Percentiles rank a stretch among this genome's conserved stretches.
Evolutionary conservation across 2,329 filamentous ascomycete species (phyloP).

Genomic region (Paramyrothecium sp.): DNA sequence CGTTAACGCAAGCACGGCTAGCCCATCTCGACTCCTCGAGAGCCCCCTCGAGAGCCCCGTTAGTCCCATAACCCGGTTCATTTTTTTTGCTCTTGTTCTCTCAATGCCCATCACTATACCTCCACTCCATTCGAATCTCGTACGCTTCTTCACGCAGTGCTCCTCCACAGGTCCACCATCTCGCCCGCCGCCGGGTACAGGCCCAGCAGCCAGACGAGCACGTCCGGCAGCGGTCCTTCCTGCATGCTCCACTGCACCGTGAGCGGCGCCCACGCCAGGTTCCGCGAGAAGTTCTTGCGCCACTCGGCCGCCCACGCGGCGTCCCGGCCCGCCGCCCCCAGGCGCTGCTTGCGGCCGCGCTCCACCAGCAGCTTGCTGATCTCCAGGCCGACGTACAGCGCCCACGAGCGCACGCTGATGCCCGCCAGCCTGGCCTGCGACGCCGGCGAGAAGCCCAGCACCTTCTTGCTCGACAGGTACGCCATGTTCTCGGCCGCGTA

Average conservation of each 20-base stretch:
- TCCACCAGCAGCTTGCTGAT: slow-evolving; percentile 61
- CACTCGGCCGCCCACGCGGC: slow-evolving; percentile 48
- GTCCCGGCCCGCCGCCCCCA: slow-evolving; percentile 28
- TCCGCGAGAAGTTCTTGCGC: slow-evolving; percentile 67
- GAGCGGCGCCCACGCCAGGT: slow-evolving; percentile 76
- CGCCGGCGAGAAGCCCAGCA: slow-evolving; percentile 58
- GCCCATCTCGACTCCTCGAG: too few species aligned
- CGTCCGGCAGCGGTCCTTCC: slow-evolving; percentile 50
- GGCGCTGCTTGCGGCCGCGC: slow-evolving; percentile 35
- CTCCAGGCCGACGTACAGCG: slow-evolving; percentile 74
- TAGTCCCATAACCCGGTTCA: too few species aligned
- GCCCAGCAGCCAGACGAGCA: slow-evolving; percentile 38
- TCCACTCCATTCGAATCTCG: too few species aligned
- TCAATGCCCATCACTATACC: background rate
- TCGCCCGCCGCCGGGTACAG: slow-evolving; percentile 42
- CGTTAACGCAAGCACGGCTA: too few species aligned
- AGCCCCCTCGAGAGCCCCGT: too few species aligned
- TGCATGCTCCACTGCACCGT: slow-evolving; percentile 81
- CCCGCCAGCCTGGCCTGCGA: slow-evolving; percentile 61
- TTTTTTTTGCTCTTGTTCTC: background rate
- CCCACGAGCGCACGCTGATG: slow-evolving; percentile 81
- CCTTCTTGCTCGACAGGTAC: slow-evolving; percentile 71
- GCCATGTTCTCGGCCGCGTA: slow-evolving; percentile 82
- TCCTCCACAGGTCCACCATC: slow-evolving; percentile 44
- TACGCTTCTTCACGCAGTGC: slow-evolving; percentile 27